Evolutionary conservation across 805 yeast species (phyloP).

Genomic region (Ogataea kodamae): DNA sequence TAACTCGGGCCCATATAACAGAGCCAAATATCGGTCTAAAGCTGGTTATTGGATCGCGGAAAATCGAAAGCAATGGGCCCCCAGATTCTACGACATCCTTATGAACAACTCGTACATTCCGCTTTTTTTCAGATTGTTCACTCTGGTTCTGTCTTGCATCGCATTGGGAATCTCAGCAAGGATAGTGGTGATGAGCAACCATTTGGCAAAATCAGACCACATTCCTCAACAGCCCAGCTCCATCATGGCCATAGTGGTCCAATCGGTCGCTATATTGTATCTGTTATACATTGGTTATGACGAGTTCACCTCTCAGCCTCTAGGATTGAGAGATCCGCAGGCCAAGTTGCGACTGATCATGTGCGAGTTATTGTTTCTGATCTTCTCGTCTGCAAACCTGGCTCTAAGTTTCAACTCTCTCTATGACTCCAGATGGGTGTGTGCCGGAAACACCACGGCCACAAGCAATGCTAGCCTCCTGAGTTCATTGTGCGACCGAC

Average conservation of each 20-base stretch:
- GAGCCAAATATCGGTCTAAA: slow-evolving; percentile 44
- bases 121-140: slow-evolving; percentile 61
- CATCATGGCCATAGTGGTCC: slow-evolving; percentile 86
- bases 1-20: slow-evolving; percentile 23
- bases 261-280: slow-evolving; percentile 72
- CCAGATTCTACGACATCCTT: slow-evolving; percentile 55
- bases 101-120: slow-evolving; percentile 81
- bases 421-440: slow-evolving; percentile 81
- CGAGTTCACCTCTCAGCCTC: slow-evolving; percentile 87
- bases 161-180: slow-evolving; percentile 72
- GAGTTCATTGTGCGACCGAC: slow-evolving; percentile 66
- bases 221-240: slow-evolving; percentile 82
- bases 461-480: slow-evolving; percentile 28
- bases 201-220: slow-evolving; percentile 33
- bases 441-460: slow-evolving; percentile 30
- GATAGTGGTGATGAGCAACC: slow-evolving; percentile 43
- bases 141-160: slow-evolving; percentile 54
- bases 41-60: slow-evolving; percentile 68
- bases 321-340: slow-evolving; percentile 82
- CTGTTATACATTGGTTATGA: slow-evolving; percentile 81
- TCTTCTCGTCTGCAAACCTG: slow-evolving; percentile 83
- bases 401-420: slow-evolving; percentile 82
- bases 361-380: slow-evolving; percentile 82
- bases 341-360: slow-evolving; percentile 78
- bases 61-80: slow-evolving; percentile 60